Evolutionary conservation across 192 early-diverging fungal species (phyloP).

Genomic region (Podila horticola): DNA sequence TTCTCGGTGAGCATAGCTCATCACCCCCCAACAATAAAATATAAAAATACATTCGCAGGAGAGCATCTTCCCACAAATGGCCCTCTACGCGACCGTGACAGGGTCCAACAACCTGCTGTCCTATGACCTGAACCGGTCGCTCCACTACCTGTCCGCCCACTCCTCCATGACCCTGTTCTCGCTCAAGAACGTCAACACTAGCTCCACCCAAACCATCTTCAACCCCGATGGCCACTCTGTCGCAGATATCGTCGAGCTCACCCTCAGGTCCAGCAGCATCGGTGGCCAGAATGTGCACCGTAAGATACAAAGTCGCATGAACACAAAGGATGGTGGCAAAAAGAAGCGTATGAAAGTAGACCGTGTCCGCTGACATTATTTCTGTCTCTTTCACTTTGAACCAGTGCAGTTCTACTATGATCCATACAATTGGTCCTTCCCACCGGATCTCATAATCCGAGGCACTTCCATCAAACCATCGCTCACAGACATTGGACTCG

Average conservation of each 20-base stretch:
- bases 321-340: neutral
- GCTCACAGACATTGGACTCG: conserved; percentile 29
- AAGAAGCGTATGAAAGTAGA: neutral
- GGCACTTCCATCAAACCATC: conserved; percentile 20
- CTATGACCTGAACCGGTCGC: conserved; percentile 17
- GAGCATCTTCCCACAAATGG: conserved; percentile 8
- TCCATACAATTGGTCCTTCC: conserved; percentile 47
- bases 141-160: conserved; percentile 27
- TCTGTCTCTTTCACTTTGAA: neutral
- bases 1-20: too few relatives aligned
- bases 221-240: conserved; percentile 37
- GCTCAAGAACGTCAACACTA: conserved; percentile 30
- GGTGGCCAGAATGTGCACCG: conserved; percentile 31
- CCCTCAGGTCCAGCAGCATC: conserved; percentile 39
- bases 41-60: too few relatives aligned
- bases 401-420: conserved; percentile 43
- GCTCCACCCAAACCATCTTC: conserved; percentile 34
- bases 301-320: neutral
- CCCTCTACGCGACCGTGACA: conserved; percentile 23
- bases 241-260: conserved; percentile 30
- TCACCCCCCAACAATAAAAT: too few relatives aligned
- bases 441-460: conserved; percentile 38
- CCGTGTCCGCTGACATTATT: neutral
- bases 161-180: conserved; percentile 40
- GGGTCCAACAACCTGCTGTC: conserved; percentile 11